phyloP scores from a whole-genome alignment of 768 basidiomycete genomes.

The Leccinum broughii region DNA sequence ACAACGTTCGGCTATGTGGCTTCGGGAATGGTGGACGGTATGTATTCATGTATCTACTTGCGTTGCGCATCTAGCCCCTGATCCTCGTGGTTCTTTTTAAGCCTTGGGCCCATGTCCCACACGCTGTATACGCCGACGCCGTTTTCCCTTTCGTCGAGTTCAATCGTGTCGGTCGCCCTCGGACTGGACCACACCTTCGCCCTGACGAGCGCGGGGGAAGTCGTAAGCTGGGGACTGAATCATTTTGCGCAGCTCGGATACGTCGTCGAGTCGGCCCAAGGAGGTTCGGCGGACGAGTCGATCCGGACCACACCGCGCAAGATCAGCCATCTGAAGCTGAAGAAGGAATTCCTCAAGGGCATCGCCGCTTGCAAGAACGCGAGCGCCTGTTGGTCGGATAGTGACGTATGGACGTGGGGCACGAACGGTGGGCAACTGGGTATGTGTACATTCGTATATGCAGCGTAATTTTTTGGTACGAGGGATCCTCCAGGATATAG shows the following conservation, averaged over 20 bases:
- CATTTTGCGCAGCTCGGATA: constrained; percentile 91
- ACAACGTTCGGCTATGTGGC: constrained; percentile 84
- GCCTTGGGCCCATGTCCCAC: constrained; percentile 73
- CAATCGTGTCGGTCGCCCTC: constrained; percentile 68
- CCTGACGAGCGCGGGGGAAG: constrained; percentile 76
- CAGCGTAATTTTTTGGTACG: not conserved
- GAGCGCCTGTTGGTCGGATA: constrained; percentile 84
- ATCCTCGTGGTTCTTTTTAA: constrained; percentile 28
- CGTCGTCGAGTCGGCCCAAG: constrained; percentile 55
- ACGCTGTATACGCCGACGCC: constrained; percentile 75
- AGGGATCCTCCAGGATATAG: constrained; percentile 61
- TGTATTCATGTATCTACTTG: constrained; percentile 19
- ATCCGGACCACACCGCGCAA: constrained; percentile 77
- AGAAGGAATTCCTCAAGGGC: constrained; percentile 72
- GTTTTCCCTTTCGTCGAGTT: constrained; percentile 54
- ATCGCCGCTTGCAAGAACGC: constrained; percentile 86
- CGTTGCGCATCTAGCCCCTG: not conserved
- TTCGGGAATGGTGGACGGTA: constrained; percentile 87
- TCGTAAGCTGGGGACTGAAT: constrained; percentile 90
- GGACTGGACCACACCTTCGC: constrained; percentile 95
- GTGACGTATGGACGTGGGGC: constrained; percentile 85
- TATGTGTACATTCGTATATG: constrained; percentile 27
- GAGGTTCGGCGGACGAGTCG: constrained; percentile 59
- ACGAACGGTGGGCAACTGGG: constrained; percentile 93
- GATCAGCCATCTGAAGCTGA: constrained; percentile 65